These are phyloP conservation scores for Rubia balearica DNA, from an alignment of 305 asterid genomes.

Conservation along the genomic window DNA sequence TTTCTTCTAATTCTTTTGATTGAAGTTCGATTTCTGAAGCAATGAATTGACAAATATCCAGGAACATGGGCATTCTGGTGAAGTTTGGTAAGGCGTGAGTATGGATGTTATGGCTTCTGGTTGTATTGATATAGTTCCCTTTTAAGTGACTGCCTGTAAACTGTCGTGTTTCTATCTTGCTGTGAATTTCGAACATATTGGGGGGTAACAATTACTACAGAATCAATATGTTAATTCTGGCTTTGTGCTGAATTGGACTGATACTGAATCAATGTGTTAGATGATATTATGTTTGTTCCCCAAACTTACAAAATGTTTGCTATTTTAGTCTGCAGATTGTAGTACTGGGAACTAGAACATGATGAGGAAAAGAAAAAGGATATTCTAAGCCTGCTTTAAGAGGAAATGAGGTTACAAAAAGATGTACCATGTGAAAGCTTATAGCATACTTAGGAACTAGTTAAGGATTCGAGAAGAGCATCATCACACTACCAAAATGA, in stretches of 20 bases:
- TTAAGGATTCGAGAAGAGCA: slow-evolving; percentile 35
- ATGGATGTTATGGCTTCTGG: too few species aligned
- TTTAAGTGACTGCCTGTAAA: neutral
- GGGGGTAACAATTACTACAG: neutral
- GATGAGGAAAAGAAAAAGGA: slow-evolving; percentile 42
- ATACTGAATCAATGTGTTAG: neutral
- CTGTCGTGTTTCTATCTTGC: neutral
- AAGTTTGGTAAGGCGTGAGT: slow-evolving; percentile 97
- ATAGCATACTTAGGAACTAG: slow-evolving; percentile 30
- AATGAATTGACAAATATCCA: slow-evolving; percentile 81
- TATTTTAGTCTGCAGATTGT: slow-evolving; percentile 20
- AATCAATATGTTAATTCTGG: neutral
- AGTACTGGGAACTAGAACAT: slow-evolving; percentile 32
- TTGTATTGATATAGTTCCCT: too few species aligned
- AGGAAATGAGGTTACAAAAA: slow-evolving; percentile 44
- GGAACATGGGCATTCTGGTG: slow-evolving; percentile 95
- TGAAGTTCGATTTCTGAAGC: slow-evolving; percentile 22
- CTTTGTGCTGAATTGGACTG: neutral
- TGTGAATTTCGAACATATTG: neutral
- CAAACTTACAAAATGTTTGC: neutral
- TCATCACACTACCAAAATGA: slow-evolving; percentile 45
- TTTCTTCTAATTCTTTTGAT: neutral
- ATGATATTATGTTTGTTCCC: neutral
- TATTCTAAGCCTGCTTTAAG: slow-evolving; percentile 34
- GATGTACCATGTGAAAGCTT: slow-evolving; percentile 36